A percentile compares a stretch with the other conserved stretches of the same genome.
phyloP scores from a whole-genome alignment of 257 asterid genomes.

The Solanum neorickii region DNA sequence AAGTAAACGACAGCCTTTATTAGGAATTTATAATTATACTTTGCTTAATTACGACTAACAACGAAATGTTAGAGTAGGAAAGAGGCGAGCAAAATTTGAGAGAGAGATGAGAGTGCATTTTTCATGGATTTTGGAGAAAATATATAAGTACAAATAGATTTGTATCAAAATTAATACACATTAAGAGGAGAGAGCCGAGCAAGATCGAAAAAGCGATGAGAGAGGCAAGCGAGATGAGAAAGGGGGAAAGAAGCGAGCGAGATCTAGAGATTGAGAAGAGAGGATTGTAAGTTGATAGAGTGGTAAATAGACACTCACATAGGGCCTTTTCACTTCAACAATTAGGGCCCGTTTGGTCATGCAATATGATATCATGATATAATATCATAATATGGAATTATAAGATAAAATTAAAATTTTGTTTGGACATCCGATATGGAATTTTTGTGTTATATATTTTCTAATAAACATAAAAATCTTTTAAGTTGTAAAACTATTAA shows the following conservation, averaged over 20 bases:
- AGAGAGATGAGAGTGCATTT: neutral
- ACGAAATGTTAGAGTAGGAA: neutral
- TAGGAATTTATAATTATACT: neutral
- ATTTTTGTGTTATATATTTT: no score
- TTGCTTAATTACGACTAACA: no score
- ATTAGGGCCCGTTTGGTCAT: no score
- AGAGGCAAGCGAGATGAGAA: neutral
- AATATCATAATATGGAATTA: no score
- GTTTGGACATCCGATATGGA: no score
- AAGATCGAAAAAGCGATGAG: no score
- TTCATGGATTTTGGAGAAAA: neutral
- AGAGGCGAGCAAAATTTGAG: neutral
- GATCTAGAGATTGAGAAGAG: neutral
- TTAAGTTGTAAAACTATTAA: no score
- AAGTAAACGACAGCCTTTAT: neutral
- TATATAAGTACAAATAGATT: neutral
- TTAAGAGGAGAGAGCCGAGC: neutral
- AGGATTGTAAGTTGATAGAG: neutral
- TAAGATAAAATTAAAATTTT: no score
- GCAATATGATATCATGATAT: no score
- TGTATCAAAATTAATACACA: neutral
- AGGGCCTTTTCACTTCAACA: no score
- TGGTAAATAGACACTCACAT: neutral
- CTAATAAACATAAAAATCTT: no score
- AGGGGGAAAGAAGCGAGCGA: neutral